Percentiles rank a stretch among this genome's conserved stretches.
phyloP scores from a whole-genome alignment of 164 flowering plant genomes.

The Vitis amurensis region DNA sequence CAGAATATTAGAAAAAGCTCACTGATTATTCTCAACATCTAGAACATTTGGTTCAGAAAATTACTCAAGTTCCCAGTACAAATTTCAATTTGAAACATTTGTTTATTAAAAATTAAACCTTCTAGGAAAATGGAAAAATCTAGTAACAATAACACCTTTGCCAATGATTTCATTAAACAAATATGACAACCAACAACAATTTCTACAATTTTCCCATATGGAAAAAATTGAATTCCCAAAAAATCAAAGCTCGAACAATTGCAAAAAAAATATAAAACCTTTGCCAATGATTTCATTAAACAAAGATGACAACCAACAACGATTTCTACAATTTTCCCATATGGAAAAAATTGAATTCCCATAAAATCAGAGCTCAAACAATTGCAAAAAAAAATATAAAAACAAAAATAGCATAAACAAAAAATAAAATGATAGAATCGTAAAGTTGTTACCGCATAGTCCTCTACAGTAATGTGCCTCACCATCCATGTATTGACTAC shows the following conservation, averaged over 20 bases:
- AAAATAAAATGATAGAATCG: background rate
- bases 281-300: too few species aligned
- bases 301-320: background rate
- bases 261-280: background rate
- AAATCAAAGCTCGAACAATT: background rate
- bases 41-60: too few species aligned
- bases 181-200: background rate
- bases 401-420: background rate
- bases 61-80: too few species aligned
- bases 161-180: too few species aligned
- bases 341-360: background rate
- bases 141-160: too few species aligned
- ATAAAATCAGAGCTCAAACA: background rate
- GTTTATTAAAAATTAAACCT: too few species aligned
- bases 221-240: background rate
- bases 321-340: background rate
- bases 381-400: background rate
- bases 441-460: slow-evolving; percentile 70
- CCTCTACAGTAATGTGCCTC: slow-evolving; percentile 70
- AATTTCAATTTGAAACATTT: too few species aligned
- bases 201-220: background rate
- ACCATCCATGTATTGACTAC: slow-evolving; percentile 90
- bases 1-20: too few species aligned
- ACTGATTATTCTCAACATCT: too few species aligned
- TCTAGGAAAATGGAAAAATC: too few species aligned